Conservation (phyloP, 2,329 filamentous ascomycete genomes). For the Fusarium phyllophilum region DNA sequence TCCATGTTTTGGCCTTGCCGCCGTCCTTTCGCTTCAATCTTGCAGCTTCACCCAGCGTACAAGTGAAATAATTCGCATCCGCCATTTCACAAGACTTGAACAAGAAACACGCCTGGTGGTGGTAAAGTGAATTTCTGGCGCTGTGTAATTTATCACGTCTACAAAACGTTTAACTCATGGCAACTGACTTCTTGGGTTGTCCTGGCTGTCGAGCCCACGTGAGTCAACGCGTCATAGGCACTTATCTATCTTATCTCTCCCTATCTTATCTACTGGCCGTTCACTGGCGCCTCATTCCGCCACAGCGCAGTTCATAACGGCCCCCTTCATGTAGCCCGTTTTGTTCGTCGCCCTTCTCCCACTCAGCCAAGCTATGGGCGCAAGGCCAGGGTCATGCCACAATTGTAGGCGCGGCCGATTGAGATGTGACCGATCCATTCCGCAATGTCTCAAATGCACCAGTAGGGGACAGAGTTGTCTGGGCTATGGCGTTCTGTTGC, state of each 20-base stretch:
- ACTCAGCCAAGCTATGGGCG: background rate
- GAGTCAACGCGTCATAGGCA: background rate
- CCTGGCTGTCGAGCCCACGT: background rate
- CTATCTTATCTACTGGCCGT: background rate
- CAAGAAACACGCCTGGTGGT: rapidly evolving
- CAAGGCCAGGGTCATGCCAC: background rate
- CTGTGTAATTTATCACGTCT: too few species aligned
- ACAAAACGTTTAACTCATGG: background rate
- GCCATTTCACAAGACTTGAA: background rate
- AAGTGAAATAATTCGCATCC: constrained; percentile 65
- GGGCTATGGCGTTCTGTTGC: background rate
- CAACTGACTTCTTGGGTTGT: background rate
- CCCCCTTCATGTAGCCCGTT: background rate
- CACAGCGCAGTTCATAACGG: background rate
- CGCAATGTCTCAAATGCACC: background rate
- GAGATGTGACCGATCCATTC: background rate
- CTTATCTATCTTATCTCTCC: background rate
- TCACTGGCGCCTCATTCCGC: background rate
- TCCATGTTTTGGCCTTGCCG: constrained; percentile 46
- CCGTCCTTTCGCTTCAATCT: constrained; percentile 43
- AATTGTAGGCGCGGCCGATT: background rate
- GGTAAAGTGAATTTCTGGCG: background rate
- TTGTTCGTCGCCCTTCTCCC: rapidly evolving
- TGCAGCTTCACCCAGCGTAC: constrained; percentile 67
- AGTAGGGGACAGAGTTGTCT: background rate